phyloP scores from a whole-genome alignment of 352 stramenopile species.

The Globisporangium cederbergense region DNA sequence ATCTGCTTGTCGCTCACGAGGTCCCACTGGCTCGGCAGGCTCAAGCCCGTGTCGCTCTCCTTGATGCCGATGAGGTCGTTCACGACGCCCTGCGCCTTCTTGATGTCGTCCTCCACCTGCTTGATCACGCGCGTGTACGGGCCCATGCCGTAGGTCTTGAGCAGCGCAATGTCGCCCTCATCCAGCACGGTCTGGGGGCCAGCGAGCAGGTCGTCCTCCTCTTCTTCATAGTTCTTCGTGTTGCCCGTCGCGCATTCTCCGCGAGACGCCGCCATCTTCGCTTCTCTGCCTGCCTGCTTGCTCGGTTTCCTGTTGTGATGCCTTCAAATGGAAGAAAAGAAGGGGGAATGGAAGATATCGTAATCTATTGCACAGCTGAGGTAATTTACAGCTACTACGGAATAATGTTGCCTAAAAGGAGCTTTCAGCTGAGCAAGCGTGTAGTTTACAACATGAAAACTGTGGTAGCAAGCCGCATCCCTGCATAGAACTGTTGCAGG shows the following conservation, averaged over 20 bases:
- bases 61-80: conserved; percentile 96
- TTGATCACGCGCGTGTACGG: conserved; percentile 97
- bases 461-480: too few relatives aligned
- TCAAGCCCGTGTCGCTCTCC: conserved; percentile 99
- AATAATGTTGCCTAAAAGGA: too few relatives aligned
- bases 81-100: conserved; percentile 93
- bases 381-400: too few relatives aligned
- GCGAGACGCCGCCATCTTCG: conserved; percentile 15
- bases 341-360: too few relatives aligned
- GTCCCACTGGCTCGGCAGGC: conserved; percentile 98
- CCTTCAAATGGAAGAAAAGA: too few relatives aligned
- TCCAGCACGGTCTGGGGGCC: conserved; percentile 80
- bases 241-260: conserved; percentile 97
- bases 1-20: conserved; percentile 99
- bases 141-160: conserved; percentile 98
- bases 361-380: too few relatives aligned
- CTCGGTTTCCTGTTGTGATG: too few relatives aligned
- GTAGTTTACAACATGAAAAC: too few relatives aligned
- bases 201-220: conserved; percentile 85
- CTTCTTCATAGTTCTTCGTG: conserved; percentile 94
- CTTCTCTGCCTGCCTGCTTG: not conserved
- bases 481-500: not conserved
- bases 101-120: conserved; percentile 98
- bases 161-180: conserved; percentile 97
- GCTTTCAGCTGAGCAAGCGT: too few relatives aligned